A percentile compares a stretch with the other conserved stretches of the same genome.
phyloP scores from a whole-genome alignment of 495 filamentous ascomycete genomes.

The Penicillium canescens region DNA sequence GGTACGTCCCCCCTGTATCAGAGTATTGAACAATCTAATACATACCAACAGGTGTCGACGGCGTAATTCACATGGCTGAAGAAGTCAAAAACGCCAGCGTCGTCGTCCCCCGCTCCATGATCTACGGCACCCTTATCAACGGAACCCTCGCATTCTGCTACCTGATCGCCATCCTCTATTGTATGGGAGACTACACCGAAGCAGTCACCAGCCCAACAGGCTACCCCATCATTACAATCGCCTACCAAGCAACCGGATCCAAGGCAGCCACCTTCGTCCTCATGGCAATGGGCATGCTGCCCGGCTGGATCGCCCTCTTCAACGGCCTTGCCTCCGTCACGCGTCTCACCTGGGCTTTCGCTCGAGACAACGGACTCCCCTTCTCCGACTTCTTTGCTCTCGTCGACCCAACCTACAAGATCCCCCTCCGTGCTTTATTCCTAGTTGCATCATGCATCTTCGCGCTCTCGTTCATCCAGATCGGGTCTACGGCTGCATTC shows the following conservation, averaged over 20 bases:
- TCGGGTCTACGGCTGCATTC: slow-evolving; percentile 48
- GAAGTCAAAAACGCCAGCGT: slow-evolving; percentile 46
- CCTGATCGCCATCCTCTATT: slow-evolving; percentile 41
- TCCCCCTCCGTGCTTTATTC: slow-evolving; percentile 50
- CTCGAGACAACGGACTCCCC: slow-evolving; percentile 59
- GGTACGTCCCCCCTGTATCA: slow-evolving; percentile 18
- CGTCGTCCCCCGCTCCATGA: slow-evolving; percentile 40
- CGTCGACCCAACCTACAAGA: slow-evolving; percentile 40
- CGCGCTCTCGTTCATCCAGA: slow-evolving; percentile 52
- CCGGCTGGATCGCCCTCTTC: slow-evolving; percentile 47
- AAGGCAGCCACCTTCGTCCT: slow-evolving; percentile 45
- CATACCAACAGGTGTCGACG: slow-evolving; percentile 29
- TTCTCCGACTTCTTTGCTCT: slow-evolving; percentile 50
- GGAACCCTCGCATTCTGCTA: slow-evolving; percentile 43
- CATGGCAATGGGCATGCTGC: slow-evolving; percentile 37
- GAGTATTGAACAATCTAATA: background rate
- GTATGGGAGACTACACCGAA: slow-evolving; percentile 38
- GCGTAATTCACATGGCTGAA: slow-evolving; percentile 41
- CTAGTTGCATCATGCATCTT: slow-evolving; percentile 34
- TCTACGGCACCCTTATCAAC: slow-evolving; percentile 42
- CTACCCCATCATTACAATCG: slow-evolving; percentile 56
- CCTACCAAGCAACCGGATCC: slow-evolving; percentile 48
- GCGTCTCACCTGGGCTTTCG: slow-evolving; percentile 60
- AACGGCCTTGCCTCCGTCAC: slow-evolving; percentile 53
- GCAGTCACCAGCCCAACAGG: slow-evolving; percentile 39